A percentile compares a stretch with the other conserved stretches of the same genome.
Conservation (phyloP, 2,329 filamentous ascomycete genomes). For the Chaetomium olivaceum region DNA sequence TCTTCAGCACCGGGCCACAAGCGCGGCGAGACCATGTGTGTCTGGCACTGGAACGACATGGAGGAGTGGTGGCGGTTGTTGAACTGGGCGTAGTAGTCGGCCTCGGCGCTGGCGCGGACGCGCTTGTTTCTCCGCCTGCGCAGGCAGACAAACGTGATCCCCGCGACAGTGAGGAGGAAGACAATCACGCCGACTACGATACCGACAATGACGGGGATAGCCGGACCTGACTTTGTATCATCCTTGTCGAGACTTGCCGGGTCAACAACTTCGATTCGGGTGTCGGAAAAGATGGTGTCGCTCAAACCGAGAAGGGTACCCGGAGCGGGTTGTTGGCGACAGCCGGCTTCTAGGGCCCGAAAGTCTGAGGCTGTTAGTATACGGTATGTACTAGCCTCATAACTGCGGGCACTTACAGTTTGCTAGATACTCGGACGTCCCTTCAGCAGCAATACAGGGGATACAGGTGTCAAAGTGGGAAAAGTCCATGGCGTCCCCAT, state of each 20-base stretch:
- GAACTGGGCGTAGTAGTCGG: slow-evolving; percentile 33
- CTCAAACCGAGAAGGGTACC: slow-evolving; percentile 35
- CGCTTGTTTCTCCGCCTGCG: slow-evolving; percentile 48
- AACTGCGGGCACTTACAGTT: slow-evolving; percentile 46
- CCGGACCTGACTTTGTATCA: slow-evolving; percentile 32
- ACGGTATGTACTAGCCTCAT: not conserved
- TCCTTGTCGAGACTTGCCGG: slow-evolving; percentile 33
- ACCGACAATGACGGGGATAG: slow-evolving; percentile 46
- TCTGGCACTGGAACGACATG: slow-evolving; percentile 55
- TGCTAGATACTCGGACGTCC: slow-evolving; percentile 46
- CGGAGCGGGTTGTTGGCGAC: slow-evolving; percentile 47
- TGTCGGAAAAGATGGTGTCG: slow-evolving; percentile 35
- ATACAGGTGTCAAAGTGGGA: slow-evolving; percentile 44
- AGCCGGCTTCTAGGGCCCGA: slow-evolving; percentile 53
- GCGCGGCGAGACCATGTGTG: slow-evolving; percentile 44
- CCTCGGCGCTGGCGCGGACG: slow-evolving; percentile 34
- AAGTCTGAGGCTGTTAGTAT: slow-evolving; percentile 43
- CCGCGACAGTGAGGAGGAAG: slow-evolving; percentile 42
- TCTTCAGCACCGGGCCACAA: slow-evolving; percentile 40
- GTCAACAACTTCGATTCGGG: slow-evolving; percentile 39
- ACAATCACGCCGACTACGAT: slow-evolving; percentile 46
- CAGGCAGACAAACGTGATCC: slow-evolving; percentile 47
- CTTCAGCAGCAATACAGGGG: slow-evolving; percentile 48
- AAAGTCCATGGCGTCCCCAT: slow-evolving; percentile 41
- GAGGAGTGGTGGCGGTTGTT: slow-evolving; percentile 45